These are phyloP conservation scores for Silene vulgaris DNA, from an alignment of 179 eudicot genomes.

Conservation along the genomic window DNA sequence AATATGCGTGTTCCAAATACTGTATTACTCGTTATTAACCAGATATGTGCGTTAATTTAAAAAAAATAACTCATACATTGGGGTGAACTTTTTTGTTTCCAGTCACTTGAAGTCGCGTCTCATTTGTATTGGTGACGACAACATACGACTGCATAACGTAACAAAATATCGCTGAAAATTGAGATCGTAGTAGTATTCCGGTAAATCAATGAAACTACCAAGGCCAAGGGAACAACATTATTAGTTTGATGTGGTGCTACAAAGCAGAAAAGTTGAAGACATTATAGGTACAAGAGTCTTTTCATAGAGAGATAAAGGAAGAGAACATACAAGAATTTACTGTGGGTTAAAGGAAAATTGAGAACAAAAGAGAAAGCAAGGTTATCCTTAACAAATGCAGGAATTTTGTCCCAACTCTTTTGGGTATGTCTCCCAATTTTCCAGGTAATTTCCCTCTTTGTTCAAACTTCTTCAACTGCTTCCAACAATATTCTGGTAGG, in stretches of 20 bases:
- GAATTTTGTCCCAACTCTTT: conserved; percentile 27
- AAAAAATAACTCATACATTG: too few relatives aligned
- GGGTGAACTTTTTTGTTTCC: too few relatives aligned
- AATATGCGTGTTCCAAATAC: too few relatives aligned
- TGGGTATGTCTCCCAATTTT: conserved; percentile 27
- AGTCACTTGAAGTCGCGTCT: too few relatives aligned
- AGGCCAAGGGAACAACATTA: conserved; percentile 4
- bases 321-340: conserved; percentile 31
- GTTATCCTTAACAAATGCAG: conserved; percentile 20
- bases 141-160: too few relatives aligned
- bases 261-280: conserved; percentile 14
- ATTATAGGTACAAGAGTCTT: conserved; percentile 25
- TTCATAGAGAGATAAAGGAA: conserved; percentile 3
- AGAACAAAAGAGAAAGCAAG: conserved; percentile 22
- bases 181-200: too few relatives aligned
- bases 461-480: conserved; percentile 39
- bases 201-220: not conserved
- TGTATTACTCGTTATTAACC: too few relatives aligned
- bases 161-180: too few relatives aligned
- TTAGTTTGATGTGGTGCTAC: conserved; percentile 21
- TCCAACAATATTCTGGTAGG: conserved; percentile 61
- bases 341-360: conserved; percentile 21
- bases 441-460: conserved; percentile 2
- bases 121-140: too few relatives aligned
- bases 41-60: too few relatives aligned